Evolutionary conservation across 2,329 filamentous ascomycete species (phyloP), one percentile per base, ranked within the genome.

Genomic region (Meredithiella fracta): DNA sequence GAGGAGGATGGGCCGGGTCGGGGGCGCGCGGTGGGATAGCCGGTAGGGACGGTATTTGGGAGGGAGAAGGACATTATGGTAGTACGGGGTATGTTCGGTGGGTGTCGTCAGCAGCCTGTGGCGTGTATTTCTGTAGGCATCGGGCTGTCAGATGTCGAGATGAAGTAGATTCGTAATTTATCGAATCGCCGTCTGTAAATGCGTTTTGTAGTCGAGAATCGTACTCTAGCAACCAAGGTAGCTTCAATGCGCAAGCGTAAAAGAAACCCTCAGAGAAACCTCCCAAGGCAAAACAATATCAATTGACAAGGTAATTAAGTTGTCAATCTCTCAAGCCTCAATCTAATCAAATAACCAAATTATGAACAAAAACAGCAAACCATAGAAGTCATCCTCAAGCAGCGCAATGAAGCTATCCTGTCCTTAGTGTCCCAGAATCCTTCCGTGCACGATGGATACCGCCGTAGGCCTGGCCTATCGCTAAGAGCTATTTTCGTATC

Each of bases 31-130:
- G 29, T 40, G 51, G 51, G 15, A 17, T 29, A 72, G 65, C 86
- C 85, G 62, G 80, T 79, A 55, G 83, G 83, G n/a, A 82, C 74
- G 69, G 85, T 80, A 65, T 77, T 79, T 15, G 84, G 83, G 38
- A 85, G 70, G 51, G 77, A 72, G 69, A 86, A 88, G 52, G 78
- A 71, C 80, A 83, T 83, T 59, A 74, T 71, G 62, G 11, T 5
- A 5, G 70, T 72, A 3, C 22, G 23, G 17, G 44, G 44, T 25
- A 22, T 8, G 23, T 2, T 7, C 15, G 15, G 11, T 1, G 22
- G 8, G 23, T 25, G 44, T 23, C 44, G 44, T 20, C 22, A 6
- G 38, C 17, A 4, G 4, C 6, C 4, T 7, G 4, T n/a, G 44
- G 44, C 20, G 4, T 17, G 7, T 22, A 20, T 9, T 23, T 2